Evolutionary conservation across 2,329 filamentous ascomycete genomes (phyloP).

Genomic region (Penicillium freii): DNA sequence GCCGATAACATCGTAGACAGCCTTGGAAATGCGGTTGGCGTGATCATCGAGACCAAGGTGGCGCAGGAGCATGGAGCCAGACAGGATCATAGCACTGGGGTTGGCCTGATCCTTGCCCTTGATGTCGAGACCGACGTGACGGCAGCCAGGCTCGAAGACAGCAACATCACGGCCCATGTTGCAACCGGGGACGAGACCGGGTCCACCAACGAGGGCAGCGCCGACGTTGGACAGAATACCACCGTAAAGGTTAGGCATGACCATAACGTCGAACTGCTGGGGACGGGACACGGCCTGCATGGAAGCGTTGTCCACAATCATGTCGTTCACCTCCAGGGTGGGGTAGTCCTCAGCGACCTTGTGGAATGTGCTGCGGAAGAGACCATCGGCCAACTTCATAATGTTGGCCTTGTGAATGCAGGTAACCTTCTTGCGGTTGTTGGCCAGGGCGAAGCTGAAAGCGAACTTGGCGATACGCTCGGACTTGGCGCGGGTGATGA

Average conservation of each 20-base stretch:
- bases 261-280: conserved; percentile 99
- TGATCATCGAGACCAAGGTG: conserved; percentile 97
- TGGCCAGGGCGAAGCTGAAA: conserved; percentile 95
- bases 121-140: conserved; percentile 98
- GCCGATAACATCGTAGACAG: conserved; percentile 74
- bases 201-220: conserved; percentile 92
- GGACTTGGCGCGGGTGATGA: conserved; percentile 98
- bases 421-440: conserved; percentile 98
- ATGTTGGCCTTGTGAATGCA: conserved; percentile 99
- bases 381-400: conserved; percentile 98
- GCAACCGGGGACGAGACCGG: conserved; percentile 95
- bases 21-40: conserved; percentile 93
- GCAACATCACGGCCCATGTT: conserved; percentile 99
- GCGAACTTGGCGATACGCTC: conserved; percentile 99
- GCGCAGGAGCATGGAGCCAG: conserved; percentile 93
- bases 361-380: conserved; percentile 98
- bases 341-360: conserved; percentile 91
- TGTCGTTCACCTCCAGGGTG: conserved; percentile 92
- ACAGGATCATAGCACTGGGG: conserved; percentile 92
- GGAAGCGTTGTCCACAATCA: conserved; percentile 99
- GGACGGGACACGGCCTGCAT: conserved; percentile 97
- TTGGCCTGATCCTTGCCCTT: conserved; percentile 99
- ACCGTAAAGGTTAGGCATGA: conserved; percentile 99
- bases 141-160: conserved; percentile 97
- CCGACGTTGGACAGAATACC: conserved; percentile 99